These are phyloP conservation scores for Suillus brevipes DNA, from an alignment of 768 basidiomycete genomes.

Conservation along the genomic window DNA sequence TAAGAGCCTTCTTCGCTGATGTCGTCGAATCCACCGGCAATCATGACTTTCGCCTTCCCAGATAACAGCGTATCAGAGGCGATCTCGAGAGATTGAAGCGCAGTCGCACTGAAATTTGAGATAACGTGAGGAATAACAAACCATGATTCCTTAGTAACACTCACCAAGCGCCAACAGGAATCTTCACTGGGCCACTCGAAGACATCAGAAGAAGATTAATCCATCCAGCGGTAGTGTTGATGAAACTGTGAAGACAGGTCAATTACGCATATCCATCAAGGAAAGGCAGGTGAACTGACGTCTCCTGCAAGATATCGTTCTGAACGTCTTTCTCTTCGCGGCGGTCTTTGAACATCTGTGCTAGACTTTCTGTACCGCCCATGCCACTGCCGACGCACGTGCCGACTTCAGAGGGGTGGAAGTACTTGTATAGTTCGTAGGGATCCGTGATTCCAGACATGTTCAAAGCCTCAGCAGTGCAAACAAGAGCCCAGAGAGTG, in stretches of 20 bases:
- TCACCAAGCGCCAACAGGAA: constrained; percentile 97
- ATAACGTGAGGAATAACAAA: constrained; percentile 11
- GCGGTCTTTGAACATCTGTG: constrained; percentile 98
- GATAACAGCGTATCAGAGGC: constrained; percentile 94
- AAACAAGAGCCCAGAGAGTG: constrained; percentile 92
- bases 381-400: constrained; percentile 94
- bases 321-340: constrained; percentile 98
- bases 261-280: constrained; percentile 8
- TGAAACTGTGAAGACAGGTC: constrained; percentile 62
- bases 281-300: constrained; percentile 52
- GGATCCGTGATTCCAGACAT: constrained; percentile 97
- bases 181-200: constrained; percentile 97
- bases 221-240: constrained; percentile 99
- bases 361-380: constrained; percentile 90
- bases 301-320: constrained; percentile 97
- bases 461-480: constrained; percentile 93
- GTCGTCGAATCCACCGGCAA: constrained; percentile 98
- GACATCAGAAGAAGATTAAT: constrained; percentile 93
- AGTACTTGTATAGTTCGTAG: constrained; percentile 94
- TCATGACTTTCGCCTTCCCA: constrained; percentile 99
- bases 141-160: constrained; percentile 22
- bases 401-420: constrained; percentile 96
- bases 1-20: constrained; percentile 97
- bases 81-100: constrained; percentile 96
- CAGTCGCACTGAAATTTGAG: constrained; percentile 70